These are phyloP conservation scores for Przewalskia tangutica DNA, from an alignment of 257 asterid species.

Conservation along the genomic window DNA sequence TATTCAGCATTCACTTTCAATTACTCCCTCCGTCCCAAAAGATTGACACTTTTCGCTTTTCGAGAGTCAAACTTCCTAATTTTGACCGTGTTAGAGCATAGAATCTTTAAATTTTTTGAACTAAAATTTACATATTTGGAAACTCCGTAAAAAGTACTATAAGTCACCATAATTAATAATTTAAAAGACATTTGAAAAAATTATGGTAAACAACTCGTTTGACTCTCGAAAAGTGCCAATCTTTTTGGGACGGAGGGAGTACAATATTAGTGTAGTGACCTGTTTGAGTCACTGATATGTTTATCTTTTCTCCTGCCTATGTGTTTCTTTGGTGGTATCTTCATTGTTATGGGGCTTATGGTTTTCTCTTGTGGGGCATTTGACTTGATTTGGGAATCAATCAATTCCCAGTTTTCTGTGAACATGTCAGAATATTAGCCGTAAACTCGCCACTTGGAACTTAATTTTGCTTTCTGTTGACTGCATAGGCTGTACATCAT, in stretches of 20 bases:
- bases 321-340: neutral
- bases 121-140: too few species aligned
- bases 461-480: neutral
- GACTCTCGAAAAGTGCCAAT: too few species aligned
- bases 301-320: neutral
- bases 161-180: too few species aligned
- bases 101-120: too few species aligned
- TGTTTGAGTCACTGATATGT: neutral
- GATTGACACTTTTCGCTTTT: too few species aligned
- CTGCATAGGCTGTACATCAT: slow-evolving; percentile 51
- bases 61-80: too few species aligned
- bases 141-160: too few species aligned
- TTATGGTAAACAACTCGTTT: too few species aligned
- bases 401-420: neutral
- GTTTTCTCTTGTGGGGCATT: neutral
- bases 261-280: slow-evolving; percentile 4
- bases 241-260: too few species aligned
- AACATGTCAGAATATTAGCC: neutral
- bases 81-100: too few species aligned
- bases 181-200: too few species aligned
- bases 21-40: too few species aligned
- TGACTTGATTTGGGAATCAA: neutral
- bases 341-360: neutral
- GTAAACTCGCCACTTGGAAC: neutral
- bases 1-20: slow-evolving; percentile 2